A percentile compares a stretch with the other conserved stretches of the same genome.
Evolutionary conservation across 352 stramenopile species (phyloP).

Genomic region (Pythium insidiosum): DNA sequence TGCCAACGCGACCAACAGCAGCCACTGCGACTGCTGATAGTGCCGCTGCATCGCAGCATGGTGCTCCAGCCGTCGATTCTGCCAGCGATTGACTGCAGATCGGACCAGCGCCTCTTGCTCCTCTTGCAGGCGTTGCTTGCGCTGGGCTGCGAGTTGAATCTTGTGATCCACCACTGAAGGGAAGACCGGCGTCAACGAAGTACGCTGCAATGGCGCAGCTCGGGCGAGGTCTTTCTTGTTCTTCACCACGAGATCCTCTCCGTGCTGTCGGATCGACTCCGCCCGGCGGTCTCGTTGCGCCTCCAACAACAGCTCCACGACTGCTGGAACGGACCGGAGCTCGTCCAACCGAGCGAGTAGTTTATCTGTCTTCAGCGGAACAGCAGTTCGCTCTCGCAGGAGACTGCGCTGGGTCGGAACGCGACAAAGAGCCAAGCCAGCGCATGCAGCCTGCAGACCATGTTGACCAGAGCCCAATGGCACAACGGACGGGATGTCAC

Average conservation of each 20-base stretch:
- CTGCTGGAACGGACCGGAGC: slow-evolving; percentile 37
- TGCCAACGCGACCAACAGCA: slow-evolving; percentile 34
- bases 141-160: slow-evolving; percentile 27
- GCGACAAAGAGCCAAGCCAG: too few relatives aligned
- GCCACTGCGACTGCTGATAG: slow-evolving; percentile 51
- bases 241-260: slow-evolving; percentile 35
- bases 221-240: slow-evolving; percentile 33
- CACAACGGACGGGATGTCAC: too few relatives aligned
- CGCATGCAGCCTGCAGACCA: too few relatives aligned
- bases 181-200: slow-evolving; percentile 42
- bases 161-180: slow-evolving; percentile 46
- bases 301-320: slow-evolving; percentile 38
- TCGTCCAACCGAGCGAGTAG: slow-evolving; percentile 47
- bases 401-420: slow-evolving; percentile 9
- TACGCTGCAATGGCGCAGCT: slow-evolving; percentile 27
- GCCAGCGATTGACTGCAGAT: slow-evolving; percentile 39
- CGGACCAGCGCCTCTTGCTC: slow-evolving; percentile 27
- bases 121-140: slow-evolving; percentile 46
- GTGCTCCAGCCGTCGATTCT: slow-evolving; percentile 27
- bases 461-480: too few relatives aligned
- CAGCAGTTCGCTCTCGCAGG: slow-evolving; percentile 38
- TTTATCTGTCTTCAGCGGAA: slow-evolving; percentile 41
- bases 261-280: slow-evolving; percentile 19
- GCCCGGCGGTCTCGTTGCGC: slow-evolving; percentile 1
- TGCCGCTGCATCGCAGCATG: slow-evolving; percentile 21